Base-by-base conservation (phyloP, 2,329 filamentous ascomycete species). In the Aureobasidium mangrovei region DNA sequence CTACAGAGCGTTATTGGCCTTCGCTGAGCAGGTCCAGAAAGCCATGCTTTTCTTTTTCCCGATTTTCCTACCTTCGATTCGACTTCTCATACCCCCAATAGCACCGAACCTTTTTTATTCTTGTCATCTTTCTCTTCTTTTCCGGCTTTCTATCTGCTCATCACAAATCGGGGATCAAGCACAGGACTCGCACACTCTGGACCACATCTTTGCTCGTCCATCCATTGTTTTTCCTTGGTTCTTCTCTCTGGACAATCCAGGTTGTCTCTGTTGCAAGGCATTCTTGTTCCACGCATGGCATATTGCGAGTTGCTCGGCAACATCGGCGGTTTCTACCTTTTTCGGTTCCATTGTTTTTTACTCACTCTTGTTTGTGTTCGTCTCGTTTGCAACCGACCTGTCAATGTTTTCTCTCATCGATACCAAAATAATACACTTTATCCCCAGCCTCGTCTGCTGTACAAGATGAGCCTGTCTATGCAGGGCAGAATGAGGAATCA, bases 1-100 rank as follows among this genome's bases (percentile, higher is more conserved):
- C 10, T 28, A 6, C 55, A 62, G 61, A 62, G 61, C 38, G 61
- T 62, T 18, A 62, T 62, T 49, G 61, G 61, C 10, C 57, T 62
- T n/a, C 60, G 61, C 33, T 62, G 48, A 54, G 18, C 24, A 39
- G 26, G 7, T 32, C 49, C 12, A 27, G 26, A 35, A 35, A 32
- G 12, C 24, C 38, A 7, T 31, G 24, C 27, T 36, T 38, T 26
- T 32, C 26, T 36, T 31, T 24, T 53, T 38, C 18, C 7, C 29
- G 38, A 42, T 33, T 36, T 43, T 53, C 27, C 40, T 38, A 29
- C 39, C 32, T 53, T 53, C 32, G 49, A 43, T 53, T 53, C 49
- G 47, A 53, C 49, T 26, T 43, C 39, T 44, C 49, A 53, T 53
- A 53, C 18, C 49, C 49, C 49, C 49, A 29, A 41, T 42, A 41